These are phyloP conservation scores for Erodium maritimum DNA, from an alignment of 345 rosid species.

Conservation along the genomic window DNA sequence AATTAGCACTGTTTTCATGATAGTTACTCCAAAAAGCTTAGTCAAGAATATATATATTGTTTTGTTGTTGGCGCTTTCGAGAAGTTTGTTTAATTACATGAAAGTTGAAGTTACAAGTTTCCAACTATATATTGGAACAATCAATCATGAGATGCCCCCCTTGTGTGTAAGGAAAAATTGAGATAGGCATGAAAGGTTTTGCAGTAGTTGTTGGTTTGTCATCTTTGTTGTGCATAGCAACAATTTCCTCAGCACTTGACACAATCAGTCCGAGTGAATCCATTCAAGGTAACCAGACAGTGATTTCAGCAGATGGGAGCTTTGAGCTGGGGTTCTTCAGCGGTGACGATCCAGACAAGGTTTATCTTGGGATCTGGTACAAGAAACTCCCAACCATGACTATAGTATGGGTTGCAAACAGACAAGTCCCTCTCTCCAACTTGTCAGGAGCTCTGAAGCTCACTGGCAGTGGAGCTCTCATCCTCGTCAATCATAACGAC, in stretches of 20 bases:
- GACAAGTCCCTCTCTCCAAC: constrained; percentile 11
- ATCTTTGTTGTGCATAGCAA: not conserved
- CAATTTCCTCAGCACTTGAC: not conserved
- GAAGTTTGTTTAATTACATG: too few species aligned
- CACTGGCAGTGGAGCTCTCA: constrained; percentile 7
- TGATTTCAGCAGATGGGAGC: constrained; percentile 15
- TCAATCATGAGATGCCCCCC: too few species aligned
- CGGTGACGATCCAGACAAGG: constrained; percentile 9
- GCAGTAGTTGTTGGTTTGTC: not conserved
- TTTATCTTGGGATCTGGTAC: constrained; percentile 24
- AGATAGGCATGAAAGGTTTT: not conserved
- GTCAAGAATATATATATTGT: too few species aligned
- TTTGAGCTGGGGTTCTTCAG: constrained; percentile 22
- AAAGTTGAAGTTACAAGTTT: too few species aligned
- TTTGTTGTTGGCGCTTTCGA: too few species aligned
- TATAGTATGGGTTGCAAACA: constrained; percentile 21
- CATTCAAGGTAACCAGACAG: constrained; percentile 10
- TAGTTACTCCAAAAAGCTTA: too few species aligned
- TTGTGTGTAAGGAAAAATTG: too few species aligned
- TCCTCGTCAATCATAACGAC: constrained; percentile 8
- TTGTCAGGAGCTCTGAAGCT: constrained; percentile 5
- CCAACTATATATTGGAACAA: too few species aligned
- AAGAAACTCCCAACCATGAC: constrained; percentile 4
- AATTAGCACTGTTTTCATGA: too few species aligned
- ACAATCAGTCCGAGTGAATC: constrained; percentile 1